Conservation (phyloP, 129 eudicot species). For the Tagetes patula region DNA sequence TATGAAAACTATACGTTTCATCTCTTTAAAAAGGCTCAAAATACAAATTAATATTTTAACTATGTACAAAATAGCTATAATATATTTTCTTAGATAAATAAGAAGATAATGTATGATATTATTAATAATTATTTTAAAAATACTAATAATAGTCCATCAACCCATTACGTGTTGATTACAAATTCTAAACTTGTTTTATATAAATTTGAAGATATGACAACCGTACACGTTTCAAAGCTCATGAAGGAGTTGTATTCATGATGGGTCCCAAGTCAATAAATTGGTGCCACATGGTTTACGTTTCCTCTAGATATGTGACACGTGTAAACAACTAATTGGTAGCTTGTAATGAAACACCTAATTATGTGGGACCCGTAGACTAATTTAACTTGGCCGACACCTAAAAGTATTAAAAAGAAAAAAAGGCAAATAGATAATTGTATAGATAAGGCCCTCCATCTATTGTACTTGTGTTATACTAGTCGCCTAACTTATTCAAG, state of each 20-base stretch:
- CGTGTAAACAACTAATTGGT: slow-evolving; percentile 12
- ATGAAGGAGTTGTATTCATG: background rate
- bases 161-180: background rate
- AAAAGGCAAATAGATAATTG: background rate
- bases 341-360: background rate
- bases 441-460: background rate
- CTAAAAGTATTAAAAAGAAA: background rate
- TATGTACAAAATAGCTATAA: background rate
- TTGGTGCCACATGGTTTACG: slow-evolving; percentile 3
- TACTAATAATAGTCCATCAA: background rate
- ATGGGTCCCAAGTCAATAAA: background rate
- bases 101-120: background rate
- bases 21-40: too few relatives aligned
- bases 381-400: slow-evolving; percentile 31
- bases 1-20: too few relatives aligned
- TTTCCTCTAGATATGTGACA: background rate
- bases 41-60: too few relatives aligned
- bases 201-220: background rate
- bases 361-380: slow-evolving; percentile 22
- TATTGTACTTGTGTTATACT: background rate
- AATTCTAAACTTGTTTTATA: background rate
- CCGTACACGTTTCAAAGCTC: slow-evolving; percentile 12
- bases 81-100: background rate
- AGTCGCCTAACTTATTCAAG: background rate
- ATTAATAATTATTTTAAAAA: background rate